Evolutionary conservation across 1,139 yeast species (phyloP), one percentile per base, ranked within the genome.

Genomic region (Arxiozyma heterogenica): DNA sequence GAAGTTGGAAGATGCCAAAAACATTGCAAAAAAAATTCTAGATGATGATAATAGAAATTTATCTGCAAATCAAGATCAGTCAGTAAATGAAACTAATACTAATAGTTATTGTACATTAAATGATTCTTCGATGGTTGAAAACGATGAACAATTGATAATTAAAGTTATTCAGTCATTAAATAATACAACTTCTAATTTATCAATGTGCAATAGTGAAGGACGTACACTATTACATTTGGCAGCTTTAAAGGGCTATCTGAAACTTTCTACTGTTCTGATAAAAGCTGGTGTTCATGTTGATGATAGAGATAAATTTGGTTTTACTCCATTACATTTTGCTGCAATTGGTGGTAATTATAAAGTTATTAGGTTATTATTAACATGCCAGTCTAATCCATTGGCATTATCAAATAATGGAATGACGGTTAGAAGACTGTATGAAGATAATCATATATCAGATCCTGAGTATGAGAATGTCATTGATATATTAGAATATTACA

Each of bases 191-290:
- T 76, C 80, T 22, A 88, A 91, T 66, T 81, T 95, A 84, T 91
- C 88, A 49, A 75, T 89, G 59, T 80, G 91, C 61, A 90, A 89
- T 58, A 64, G 71, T 23, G 88, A 87, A 67, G 96, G 96, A 21
- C 96, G 91, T 68, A 84, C 95, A 0, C 77, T 91, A 75, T 73
- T 91, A 59, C 98, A 91, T 69, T 75, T 91, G 60, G 88, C 97
- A 0, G 79, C 93, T 20, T 71, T 86, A 58, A 82, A 85, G 68
- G 90, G 90, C 46, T 88, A 87, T 64, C 69, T 73, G 47, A 76
- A 77, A 46, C 76, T 91, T 54, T 79, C 83, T 21, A 74, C 79
- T 44, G 82, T 83, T 47, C 75, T 93, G 62, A 74, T 90, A 7
- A 81, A 82, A 39, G 84, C 82, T 64, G 97, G 97, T 5, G 91